Base-by-base conservation (phyloP, 1,284 basidiomycete genomes). In the Pseudozyma sp. region DNA sequence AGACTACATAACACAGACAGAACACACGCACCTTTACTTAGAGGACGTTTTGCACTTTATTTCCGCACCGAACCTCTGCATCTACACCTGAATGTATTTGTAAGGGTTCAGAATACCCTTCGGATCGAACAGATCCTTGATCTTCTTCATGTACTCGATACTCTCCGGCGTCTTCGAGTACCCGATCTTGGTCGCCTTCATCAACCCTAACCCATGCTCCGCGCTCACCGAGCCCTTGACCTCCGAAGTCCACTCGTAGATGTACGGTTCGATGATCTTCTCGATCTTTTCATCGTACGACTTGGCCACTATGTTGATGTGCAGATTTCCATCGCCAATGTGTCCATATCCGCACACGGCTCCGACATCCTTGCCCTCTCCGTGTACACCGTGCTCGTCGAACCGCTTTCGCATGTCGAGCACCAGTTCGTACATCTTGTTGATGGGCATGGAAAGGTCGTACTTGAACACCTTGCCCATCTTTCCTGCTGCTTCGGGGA, bases 401-500 rank as follows among this genome's bases (percentile, higher is more conserved):
- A 98, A 87, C 55, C 90, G 90, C 60, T 90, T 89, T 61, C 92
- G 87, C 53, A 95, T 91, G 44, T 88, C 87, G 79, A 96, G 92
- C 24, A 98, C 94, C 10, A 97, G 90, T 31, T 90, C 89, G 86
- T 98, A 92, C 89, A 99, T 99, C 78, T 90, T 89, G 19, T 89
- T 88, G 5, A 97, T 88, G 3, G 96, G 96, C 35, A 99, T 90
- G 17, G 93, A 95, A 43, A 99, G 89, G 81, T 99, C 97, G 85
- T 99, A 99, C 87, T 99, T 99, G 88, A 97, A 99, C 6, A 92
- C 91, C 77, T 94, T 94, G 47, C 97, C 97, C 83, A 94, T 91
- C 85, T 98, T 98, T 30, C 92, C 93, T 3, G 93, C 90, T 1
- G 95, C 92, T 85, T 99, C 97, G 3, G 97, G 91, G 24, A 99